A percentile compares a stretch with the other conserved stretches of the same genome.
Evolutionary conservation across 1,284 basidiomycete species (phyloP).

Genomic region (Irpex sp.): DNA sequence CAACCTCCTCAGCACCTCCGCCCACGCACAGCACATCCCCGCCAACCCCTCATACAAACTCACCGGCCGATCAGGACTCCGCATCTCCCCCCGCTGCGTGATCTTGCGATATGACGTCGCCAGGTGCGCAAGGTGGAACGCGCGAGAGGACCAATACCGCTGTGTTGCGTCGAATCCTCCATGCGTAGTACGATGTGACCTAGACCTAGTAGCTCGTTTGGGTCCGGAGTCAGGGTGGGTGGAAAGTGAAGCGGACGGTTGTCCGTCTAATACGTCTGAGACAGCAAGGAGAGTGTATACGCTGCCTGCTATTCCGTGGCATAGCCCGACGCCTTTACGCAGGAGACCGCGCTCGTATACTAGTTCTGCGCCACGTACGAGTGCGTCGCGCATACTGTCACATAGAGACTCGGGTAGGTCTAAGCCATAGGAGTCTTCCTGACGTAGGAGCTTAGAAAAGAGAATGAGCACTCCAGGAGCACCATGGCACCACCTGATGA

Average conservation of each 20-base stretch:
- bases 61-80: conserved; percentile 43
- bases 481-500: conserved; percentile 52
- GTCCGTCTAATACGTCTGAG: conserved; percentile 28
- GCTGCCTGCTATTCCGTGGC: conserved; percentile 51
- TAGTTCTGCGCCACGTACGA: conserved; percentile 36
- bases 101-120: conserved; percentile 34
- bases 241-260: neutral
- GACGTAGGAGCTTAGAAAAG: conserved; percentile 35
- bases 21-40: conserved; percentile 56
- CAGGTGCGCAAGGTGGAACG: conserved; percentile 43
- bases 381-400: conserved; percentile 26
- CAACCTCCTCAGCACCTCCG: conserved; percentile 38
- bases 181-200: neutral
- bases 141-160: conserved; percentile 29
- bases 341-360: conserved; percentile 48
- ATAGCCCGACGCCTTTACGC: conserved; percentile 52
- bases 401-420: conserved; percentile 18
- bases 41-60: conserved; percentile 53
- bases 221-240: neutral
- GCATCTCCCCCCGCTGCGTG: conserved; percentile 38
- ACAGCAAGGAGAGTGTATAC: conserved; percentile 48
- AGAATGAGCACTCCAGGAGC: conserved; percentile 47
- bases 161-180: neutral
- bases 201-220: neutral
- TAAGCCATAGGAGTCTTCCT: conserved; percentile 13